Evolutionary conservation across 805 yeast species (phyloP), one percentile per base, ranked within the genome.

Genomic region (Starmerella scarabaei): DNA sequence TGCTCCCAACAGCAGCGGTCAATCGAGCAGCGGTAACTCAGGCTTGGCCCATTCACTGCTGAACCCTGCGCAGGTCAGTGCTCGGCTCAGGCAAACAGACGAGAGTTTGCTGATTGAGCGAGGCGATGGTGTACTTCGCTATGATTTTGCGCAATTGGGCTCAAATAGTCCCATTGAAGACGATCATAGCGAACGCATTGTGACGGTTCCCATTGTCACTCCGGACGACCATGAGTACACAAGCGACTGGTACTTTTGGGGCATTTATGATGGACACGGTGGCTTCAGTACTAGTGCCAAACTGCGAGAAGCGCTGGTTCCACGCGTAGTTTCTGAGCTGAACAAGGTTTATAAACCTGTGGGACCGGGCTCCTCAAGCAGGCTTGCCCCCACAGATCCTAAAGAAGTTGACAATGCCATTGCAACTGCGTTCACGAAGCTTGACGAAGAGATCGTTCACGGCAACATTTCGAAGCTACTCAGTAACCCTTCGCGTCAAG

Each of bases 81-180:
- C 67, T 23, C 69, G 72, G 44, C 65, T 86, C 47, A 71, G 86
- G 43, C 75, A 75, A 49, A 66, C 67, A 49, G 94, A 88, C 56
- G 91, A 86, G 58, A 75, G 88, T 46, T 82, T 77, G 53, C 57
- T 64, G 26, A 88, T 88, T 17, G 77, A 80, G 49, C 69, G 95
- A 43, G 86, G 88, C 11, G 77, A 80, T 45, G 97, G 97, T 17
- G 88, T 91, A 16, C 58, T 75, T 9, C 68, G 98, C 42, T 88
- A 85, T 55, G 98, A 91, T 57, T 71, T 84, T 21, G 72, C 91
- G 29, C 98, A 91, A 60, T 63, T 91, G 38, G 80, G 96, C 7
- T 79, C 93, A 33, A 91, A 91, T 58, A 75, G 80, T 39, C 97
- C 97, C 9, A 83, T 86, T 48, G 98, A 91, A 58, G 98, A 91